Evolutionary conservation across 2,329 filamentous ascomycete genomes (phyloP).

Genomic region (Diaporthe sp.): DNA sequence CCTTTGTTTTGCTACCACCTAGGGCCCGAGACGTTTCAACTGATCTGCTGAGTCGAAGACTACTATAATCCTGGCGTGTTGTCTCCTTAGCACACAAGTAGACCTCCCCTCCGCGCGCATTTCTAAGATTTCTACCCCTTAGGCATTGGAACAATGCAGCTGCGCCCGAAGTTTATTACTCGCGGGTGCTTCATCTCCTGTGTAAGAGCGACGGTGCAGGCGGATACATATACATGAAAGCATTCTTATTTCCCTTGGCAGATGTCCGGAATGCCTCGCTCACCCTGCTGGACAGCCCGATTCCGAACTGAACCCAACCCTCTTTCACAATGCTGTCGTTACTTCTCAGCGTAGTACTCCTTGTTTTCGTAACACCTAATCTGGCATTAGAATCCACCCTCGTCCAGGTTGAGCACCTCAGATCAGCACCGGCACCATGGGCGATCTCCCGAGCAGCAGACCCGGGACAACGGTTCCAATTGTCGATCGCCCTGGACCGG

Average conservation of each 20-base stretch:
- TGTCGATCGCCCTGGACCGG: slow-evolving; percentile 20
- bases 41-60: slow-evolving; percentile 6
- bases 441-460: slow-evolving; percentile 15
- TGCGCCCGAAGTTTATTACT: slow-evolving; percentile 19
- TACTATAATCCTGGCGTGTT: neutral
- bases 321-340: slow-evolving; percentile 18
- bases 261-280: neutral
- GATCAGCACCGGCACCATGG: slow-evolving; percentile 12
- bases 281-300: neutral
- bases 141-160: slow-evolving; percentile 2
- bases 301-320: neutral
- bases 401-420: slow-evolving; percentile 12
- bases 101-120: neutral
- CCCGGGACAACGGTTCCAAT: slow-evolving; percentile 8
- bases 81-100: neutral
- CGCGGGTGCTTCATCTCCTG: neutral
- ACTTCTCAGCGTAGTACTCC: neutral
- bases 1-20: slow-evolving; percentile 12
- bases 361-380: slow-evolving; percentile 1
- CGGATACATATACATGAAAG: neutral
- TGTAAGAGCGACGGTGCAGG: neutral
- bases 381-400: slow-evolving; percentile 16
- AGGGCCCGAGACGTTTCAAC: slow-evolving; percentile 27
- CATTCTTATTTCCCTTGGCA: neutral
- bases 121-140: neutral